These are phyloP conservation scores for Phaeosphaeriaceae sp. DNA, from an alignment of 2,329 filamentous ascomycete species.

Conservation along the genomic window DNA sequence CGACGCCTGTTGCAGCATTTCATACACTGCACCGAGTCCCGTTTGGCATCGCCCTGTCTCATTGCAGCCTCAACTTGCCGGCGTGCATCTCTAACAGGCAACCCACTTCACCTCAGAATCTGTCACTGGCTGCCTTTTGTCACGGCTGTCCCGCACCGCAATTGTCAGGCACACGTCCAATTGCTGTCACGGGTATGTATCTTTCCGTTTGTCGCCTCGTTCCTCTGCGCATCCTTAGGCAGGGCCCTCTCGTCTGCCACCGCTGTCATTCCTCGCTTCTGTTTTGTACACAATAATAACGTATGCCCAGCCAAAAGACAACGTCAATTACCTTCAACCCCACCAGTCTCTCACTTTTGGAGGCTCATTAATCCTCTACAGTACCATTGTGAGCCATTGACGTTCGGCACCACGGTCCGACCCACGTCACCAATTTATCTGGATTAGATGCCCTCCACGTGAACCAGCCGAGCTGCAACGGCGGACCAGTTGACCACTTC, in stretches of 20 bases:
- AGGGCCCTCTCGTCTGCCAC: slow-evolving; percentile 21
- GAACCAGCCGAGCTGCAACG: slow-evolving; percentile 27
- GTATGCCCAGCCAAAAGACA: slow-evolving; percentile 23
- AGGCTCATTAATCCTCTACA: not conserved
- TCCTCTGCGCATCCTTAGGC: slow-evolving; percentile 37
- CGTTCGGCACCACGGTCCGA: slow-evolving; percentile 12
- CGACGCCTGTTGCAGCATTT: slow-evolving; percentile 31
- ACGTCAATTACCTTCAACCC: slow-evolving; percentile 6
- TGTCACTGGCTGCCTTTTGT: slow-evolving; percentile 14
- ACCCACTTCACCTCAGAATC: slow-evolving; percentile 12
- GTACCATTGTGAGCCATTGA: slow-evolving; percentile 1
- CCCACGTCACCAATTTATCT: slow-evolving; percentile 15
- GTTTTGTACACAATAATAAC: slow-evolving; percentile 41
- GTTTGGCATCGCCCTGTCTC: slow-evolving; percentile 25
- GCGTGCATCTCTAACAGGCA: slow-evolving; percentile 26
- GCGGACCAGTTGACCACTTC: slow-evolving; percentile 32
- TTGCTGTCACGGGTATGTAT: slow-evolving; percentile 31
- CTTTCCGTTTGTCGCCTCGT: slow-evolving; percentile 34
- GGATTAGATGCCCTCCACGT: slow-evolving; percentile 38
- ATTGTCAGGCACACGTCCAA: slow-evolving; percentile 8
- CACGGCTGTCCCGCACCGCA: not conserved
- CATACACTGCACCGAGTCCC: slow-evolving; percentile 16
- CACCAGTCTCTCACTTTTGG: not conserved
- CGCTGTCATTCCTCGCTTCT: slow-evolving; percentile 37
- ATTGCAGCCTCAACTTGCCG: slow-evolving; percentile 28